Conservation (phyloP, 1,284 basidiomycete genomes). For the Agaricales sp. region DNA sequence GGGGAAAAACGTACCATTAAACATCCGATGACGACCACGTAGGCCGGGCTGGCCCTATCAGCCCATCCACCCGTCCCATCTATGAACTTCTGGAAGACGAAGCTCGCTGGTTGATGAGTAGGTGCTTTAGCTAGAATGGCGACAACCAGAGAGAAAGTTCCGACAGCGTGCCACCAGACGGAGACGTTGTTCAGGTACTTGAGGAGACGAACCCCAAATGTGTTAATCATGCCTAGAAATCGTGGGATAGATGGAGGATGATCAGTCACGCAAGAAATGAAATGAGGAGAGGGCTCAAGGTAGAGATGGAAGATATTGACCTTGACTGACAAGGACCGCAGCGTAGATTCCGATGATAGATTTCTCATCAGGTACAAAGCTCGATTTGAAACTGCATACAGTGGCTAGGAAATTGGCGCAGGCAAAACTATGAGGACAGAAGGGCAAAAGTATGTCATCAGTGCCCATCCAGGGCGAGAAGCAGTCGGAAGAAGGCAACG, state of each 20-base stretch:
- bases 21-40: constrained; percentile 55
- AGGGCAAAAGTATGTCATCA: not conserved
- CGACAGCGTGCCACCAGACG: constrained; percentile 63
- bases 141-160: constrained; percentile 55
- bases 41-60: constrained; percentile 52
- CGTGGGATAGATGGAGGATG: constrained; percentile 7
- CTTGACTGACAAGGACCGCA: constrained; percentile 55
- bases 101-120: constrained; percentile 52
- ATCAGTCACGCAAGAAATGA: not conserved
- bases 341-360: constrained; percentile 67
- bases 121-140: constrained; percentile 63
- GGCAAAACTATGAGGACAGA: constrained; percentile 37
- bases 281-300: too few species aligned
- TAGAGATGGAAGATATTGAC: too few species aligned
- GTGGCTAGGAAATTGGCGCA: constrained; percentile 64
- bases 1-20: constrained; percentile 17
- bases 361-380: constrained; percentile 43
- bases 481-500: not conserved
- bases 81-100: constrained; percentile 62
- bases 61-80: constrained; percentile 70
- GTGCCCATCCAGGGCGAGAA: not conserved
- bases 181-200: constrained; percentile 63
- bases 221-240: constrained; percentile 53
- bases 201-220: constrained; percentile 57
- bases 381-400: constrained; percentile 43